Evolutionary conservation across 805 yeast genomes (phyloP).

Genomic region (Wickerhamomyces chambardii): DNA sequence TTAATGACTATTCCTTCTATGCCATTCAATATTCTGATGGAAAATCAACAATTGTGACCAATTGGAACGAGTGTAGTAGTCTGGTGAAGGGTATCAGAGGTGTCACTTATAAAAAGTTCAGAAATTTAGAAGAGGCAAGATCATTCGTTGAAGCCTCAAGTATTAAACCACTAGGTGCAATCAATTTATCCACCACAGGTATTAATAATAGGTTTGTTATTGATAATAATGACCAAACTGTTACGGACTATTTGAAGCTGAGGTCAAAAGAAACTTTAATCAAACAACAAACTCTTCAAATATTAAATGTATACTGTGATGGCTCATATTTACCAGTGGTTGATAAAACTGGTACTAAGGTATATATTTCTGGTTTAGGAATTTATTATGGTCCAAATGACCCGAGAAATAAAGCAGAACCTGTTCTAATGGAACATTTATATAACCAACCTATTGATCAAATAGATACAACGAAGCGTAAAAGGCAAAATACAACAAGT

Average conservation of each 20-base stretch:
- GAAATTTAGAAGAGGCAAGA: slow-evolving; percentile 21
- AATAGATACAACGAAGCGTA: too few relatives aligned
- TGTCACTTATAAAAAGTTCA: slow-evolving; percentile 34
- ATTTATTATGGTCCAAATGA: slow-evolving; percentile 56
- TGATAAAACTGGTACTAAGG: slow-evolving; percentile 30
- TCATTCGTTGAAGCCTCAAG: slow-evolving; percentile 12
- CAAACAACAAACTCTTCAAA: slow-evolving; percentile 3
- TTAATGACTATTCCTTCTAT: too few relatives aligned
- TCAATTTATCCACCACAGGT: slow-evolving; percentile 1
- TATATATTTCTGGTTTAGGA: slow-evolving; percentile 62
- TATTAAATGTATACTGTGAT: slow-evolving; percentile 50
- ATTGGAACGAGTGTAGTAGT: slow-evolving; percentile 24
- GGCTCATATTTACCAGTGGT: slow-evolving; percentile 46
- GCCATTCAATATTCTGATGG: slow-evolving; percentile 22
- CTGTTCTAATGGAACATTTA: too few relatives aligned
- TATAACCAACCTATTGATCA: too few relatives aligned
- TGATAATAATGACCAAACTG: too few relatives aligned
- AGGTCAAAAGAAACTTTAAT: slow-evolving; percentile 1
- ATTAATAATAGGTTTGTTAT: too few relatives aligned
- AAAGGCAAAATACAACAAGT: too few relatives aligned
- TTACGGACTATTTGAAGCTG: too few relatives aligned
- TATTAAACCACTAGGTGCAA: slow-evolving; percentile 1
- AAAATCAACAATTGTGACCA: slow-evolving; percentile 16
- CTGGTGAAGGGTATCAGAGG: slow-evolving; percentile 24
- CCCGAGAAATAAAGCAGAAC: slow-evolving; percentile 40